phyloP scores from a whole-genome alignment of 345 rosid species.

The Eucalyptus sp. region DNA sequence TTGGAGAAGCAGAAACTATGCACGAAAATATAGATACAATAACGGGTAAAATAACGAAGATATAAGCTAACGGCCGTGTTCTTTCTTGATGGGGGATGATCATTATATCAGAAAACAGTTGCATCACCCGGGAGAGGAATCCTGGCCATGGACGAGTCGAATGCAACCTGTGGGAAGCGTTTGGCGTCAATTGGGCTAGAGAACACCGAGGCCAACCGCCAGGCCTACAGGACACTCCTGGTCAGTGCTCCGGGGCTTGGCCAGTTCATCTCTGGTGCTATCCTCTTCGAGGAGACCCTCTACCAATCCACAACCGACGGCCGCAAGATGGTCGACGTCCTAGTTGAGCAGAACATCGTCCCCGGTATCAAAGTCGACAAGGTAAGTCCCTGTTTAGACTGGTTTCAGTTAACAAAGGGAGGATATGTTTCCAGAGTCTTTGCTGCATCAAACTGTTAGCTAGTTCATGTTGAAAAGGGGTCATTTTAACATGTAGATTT shows the following conservation, averaged over 20 bases:
- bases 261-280: conserved; percentile 81
- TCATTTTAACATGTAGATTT: not conserved
- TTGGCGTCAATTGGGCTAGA: conserved; percentile 88
- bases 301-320: conserved; percentile 89
- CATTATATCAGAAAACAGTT: conserved; percentile 54
- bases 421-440: not conserved
- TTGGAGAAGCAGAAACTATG: not conserved
- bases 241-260: conserved; percentile 82
- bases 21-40: not conserved
- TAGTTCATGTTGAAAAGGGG: not conserved
- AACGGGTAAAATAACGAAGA: not conserved
- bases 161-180: conserved; percentile 96
- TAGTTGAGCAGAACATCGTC: conserved; percentile 77
- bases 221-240: conserved; percentile 86
- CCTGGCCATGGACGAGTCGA: conserved; percentile 97
- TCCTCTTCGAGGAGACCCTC: conserved; percentile 93
- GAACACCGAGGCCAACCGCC: conserved; percentile 97
- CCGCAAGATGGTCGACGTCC: conserved; percentile 87
- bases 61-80: not conserved
- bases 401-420: not conserved
- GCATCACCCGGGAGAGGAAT: conserved; percentile 98
- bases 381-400: conserved; percentile 19
- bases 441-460: not conserved
- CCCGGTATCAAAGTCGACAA: conserved; percentile 99
- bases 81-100: not conserved